Evolutionary conservation across 768 basidiomycete genomes (phyloP), one percentile per base, ranked within the genome.

Genomic region (Hortiboletus flavorubellus): DNA sequence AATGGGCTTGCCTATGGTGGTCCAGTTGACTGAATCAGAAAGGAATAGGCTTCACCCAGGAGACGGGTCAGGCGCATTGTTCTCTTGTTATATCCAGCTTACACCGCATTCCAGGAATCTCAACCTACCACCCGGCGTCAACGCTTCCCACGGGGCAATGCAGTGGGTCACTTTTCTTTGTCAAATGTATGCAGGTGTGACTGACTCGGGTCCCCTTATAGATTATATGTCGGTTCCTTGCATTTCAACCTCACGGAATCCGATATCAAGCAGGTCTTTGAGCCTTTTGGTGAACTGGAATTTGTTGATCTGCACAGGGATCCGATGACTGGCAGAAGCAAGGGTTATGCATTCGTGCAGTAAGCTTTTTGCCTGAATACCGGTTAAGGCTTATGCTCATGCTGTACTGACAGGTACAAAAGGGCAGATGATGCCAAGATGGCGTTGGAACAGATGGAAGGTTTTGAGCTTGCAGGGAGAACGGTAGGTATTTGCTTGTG

Each of bases 361-460:
- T 98, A 66, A 61, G 87, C 74, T 10, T 38, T 38, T 15, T 12
- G 12, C 31, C 47, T n/a, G 29, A 18, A 41, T 47, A 42, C 21
- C 39, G 15, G 21, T 56, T 16, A 41, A 44, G 21, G 29, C 45
- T 35, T 34, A 35, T 48, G 21, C 51, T 56, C 26, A 61, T 21
- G 41, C 14, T 39, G 30, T 49, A 44, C 42, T n/a, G 30, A 29
- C 54, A 94, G 91, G 71, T 95, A 93, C 71, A 92, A 91, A 68
- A 80, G 92, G 49, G 76, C 83, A n/a, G 90, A 93, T 68, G 92
- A 98, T 68, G 96, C 97, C 26, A 89, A 89, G 69, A 95, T 95
- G 87, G 97, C 97, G 26, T 73, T 99, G 42, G 93, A 97, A 66
- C 93, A 98, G 64, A 99, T 99, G 97, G 95, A 98, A 77, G 93